Evolutionary conservation across 2,329 filamentous ascomycete genomes (phyloP).

Genomic region (Pyricularia grisea): DNA sequence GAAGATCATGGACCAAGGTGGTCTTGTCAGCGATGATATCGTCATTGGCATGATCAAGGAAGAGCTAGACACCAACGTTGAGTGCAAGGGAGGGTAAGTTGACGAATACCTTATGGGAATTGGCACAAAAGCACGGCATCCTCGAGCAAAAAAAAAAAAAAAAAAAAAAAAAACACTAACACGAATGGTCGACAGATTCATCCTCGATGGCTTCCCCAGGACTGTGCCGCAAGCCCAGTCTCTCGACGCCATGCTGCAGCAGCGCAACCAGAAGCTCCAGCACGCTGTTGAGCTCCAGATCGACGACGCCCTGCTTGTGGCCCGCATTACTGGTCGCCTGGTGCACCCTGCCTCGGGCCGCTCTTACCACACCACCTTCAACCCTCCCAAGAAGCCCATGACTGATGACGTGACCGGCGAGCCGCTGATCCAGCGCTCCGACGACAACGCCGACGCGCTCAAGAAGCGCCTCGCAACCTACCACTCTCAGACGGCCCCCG

Average conservation of each 20-base stretch:
- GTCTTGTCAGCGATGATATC: constrained; percentile 96
- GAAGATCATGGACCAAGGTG: constrained; percentile 99
- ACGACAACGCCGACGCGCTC: constrained; percentile 92
- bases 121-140: background rate
- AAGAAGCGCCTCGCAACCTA: constrained; percentile 93
- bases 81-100: constrained; percentile 90
- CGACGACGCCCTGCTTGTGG: constrained; percentile 85
- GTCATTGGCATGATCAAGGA: constrained; percentile 99
- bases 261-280: constrained; percentile 74
- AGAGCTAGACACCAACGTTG: constrained; percentile 85
- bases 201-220: constrained; percentile 96
- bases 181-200: constrained; percentile 58
- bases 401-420: constrained; percentile 96
- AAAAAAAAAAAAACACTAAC: background rate
- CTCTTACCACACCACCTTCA: constrained; percentile 98
- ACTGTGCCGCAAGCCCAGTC: constrained; percentile 93
- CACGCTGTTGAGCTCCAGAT: constrained; percentile 96
- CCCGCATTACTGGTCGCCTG: constrained; percentile 91
- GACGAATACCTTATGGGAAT: background rate
- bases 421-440: constrained; percentile 88
- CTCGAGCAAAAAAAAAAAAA: too few species aligned
- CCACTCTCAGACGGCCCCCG: constrained; percentile 85
- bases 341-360: constrained; percentile 93
- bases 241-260: constrained; percentile 81
- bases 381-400: constrained; percentile 90